Evolutionary conservation across 2,329 filamentous ascomycete genomes (phyloP).

Genomic region (Macrophomina pseudophaseolina): DNA sequence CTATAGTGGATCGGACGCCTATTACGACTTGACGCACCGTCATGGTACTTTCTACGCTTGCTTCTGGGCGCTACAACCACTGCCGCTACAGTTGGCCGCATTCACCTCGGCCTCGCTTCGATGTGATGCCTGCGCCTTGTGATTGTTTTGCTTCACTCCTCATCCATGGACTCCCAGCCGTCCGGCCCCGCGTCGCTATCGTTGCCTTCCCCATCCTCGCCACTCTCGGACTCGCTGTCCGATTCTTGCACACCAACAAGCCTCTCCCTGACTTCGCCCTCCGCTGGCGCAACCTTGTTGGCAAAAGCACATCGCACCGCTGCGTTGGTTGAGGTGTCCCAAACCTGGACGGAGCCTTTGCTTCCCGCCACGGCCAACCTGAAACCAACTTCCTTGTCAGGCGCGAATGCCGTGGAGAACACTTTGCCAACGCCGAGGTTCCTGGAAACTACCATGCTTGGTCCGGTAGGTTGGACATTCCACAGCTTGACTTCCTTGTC

Average conservation of each 20-base stretch:
- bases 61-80: background rate
- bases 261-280: slow-evolving; percentile 72
- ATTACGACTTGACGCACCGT: slow-evolving; percentile 3
- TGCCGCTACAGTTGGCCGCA: background rate
- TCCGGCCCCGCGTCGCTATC: slow-evolving; percentile 39
- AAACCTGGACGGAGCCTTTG: slow-evolving; percentile 89
- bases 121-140: background rate
- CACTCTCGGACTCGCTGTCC: slow-evolving; percentile 66
- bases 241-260: slow-evolving; percentile 73
- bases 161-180: slow-evolving; percentile 49
- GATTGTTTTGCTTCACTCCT: slow-evolving; percentile 38
- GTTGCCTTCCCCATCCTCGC: slow-evolving; percentile 48
- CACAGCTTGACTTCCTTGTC: slow-evolving; percentile 97
- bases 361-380: slow-evolving; percentile 91
- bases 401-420: slow-evolving; percentile 88
- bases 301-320: slow-evolving; percentile 86
- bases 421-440: slow-evolving; percentile 95
- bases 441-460: slow-evolving; percentile 87
- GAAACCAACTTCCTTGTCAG: slow-evolving; percentile 89
- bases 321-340: slow-evolving; percentile 94
- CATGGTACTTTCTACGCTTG: background rate
- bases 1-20: slow-evolving; percentile 12
- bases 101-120: background rate
- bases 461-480: slow-evolving; percentile 82
- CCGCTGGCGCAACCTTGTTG: slow-evolving; percentile 64